These are phyloP conservation scores for Acanthamoeba pearcei DNA, from an alignment of 208 protist species.

Conservation along the genomic window DNA sequence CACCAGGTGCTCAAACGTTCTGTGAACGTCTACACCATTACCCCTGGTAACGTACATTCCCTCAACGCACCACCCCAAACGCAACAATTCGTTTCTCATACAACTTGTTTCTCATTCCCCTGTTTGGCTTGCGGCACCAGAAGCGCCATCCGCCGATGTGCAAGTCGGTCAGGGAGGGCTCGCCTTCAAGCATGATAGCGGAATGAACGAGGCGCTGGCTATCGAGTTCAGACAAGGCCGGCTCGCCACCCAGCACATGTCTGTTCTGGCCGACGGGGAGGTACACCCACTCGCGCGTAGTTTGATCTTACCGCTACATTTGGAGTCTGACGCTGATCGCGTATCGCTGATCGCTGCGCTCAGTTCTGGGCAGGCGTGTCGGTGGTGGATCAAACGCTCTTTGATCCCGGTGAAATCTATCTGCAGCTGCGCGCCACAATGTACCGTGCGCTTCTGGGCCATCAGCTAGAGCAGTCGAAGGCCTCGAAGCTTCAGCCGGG, in stretches of 20 bases:
- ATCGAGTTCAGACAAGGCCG: background rate
- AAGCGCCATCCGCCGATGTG: background rate
- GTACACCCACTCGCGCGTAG: background rate
- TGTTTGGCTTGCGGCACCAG: background rate
- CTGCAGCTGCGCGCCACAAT: background rate
- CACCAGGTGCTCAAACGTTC: conserved; percentile 1
- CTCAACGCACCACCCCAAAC: background rate
- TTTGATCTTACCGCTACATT: background rate
- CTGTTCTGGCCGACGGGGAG: background rate
- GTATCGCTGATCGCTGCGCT: background rate
- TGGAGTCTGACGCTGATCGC: background rate
- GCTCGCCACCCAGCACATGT: background rate
- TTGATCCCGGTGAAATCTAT: background rate
- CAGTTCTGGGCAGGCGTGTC: background rate
- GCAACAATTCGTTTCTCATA: background rate
- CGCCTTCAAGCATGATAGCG: background rate
- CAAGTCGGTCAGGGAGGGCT: background rate
- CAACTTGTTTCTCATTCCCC: too few species aligned
- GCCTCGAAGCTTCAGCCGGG: background rate
- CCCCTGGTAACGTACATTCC: background rate
- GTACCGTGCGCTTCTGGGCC: background rate
- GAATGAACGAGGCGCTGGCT: background rate
- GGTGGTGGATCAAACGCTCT: background rate
- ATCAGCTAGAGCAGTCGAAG: background rate
- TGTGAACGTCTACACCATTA: background rate